Percentiles rank a stretch among this genome's conserved stretches.
These are phyloP conservation scores for Periglandula ipomoeae DNA, from an alignment of 2,329 filamentous ascomycete species.

Conservation along the genomic window DNA sequence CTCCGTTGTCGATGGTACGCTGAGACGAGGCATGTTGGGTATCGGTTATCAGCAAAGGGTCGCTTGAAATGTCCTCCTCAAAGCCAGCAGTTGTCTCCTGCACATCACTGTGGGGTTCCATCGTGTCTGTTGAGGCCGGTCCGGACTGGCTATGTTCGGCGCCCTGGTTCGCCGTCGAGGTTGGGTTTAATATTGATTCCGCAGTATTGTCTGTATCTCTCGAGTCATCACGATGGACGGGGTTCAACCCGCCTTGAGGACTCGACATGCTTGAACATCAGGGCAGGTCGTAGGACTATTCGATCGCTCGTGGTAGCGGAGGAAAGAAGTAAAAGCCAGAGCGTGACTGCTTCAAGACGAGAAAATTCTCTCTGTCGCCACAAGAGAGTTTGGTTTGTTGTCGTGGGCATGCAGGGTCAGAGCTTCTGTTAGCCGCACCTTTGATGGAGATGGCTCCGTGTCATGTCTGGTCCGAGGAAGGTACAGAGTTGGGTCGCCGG, in stretches of 20 bases:
- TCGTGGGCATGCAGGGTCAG: constrained; percentile 3
- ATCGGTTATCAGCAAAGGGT: not conserved
- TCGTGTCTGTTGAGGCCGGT: not conserved
- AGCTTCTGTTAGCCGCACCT: constrained; percentile 5
- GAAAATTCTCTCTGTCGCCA: not conserved
- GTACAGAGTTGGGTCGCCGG: not conserved
- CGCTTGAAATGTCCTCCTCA: not conserved
- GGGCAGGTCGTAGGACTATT: constrained; percentile 3
- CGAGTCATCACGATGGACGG: constrained; percentile 9
- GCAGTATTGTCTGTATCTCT: not conserved
- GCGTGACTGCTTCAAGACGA: not conserved
- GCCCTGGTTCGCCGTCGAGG: not conserved
- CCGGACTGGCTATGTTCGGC: no score
- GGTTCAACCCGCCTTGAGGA: constrained; percentile 17
- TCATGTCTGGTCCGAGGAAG: not conserved
- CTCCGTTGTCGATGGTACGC: not conserved
- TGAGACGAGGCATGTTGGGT: not conserved
- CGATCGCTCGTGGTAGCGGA: not conserved
- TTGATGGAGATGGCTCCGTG: not conserved
- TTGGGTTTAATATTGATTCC: not conserved
- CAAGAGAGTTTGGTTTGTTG: not conserved
- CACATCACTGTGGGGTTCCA: not conserved
- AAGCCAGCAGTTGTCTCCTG: not conserved
- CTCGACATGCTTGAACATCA: constrained; percentile 25
- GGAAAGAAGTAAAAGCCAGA: not conserved